A percentile compares a stretch with the other conserved stretches of the same genome.
Conservation (phyloP, 2,329 filamentous ascomycete species). For the Daldinia sp. region DNA sequence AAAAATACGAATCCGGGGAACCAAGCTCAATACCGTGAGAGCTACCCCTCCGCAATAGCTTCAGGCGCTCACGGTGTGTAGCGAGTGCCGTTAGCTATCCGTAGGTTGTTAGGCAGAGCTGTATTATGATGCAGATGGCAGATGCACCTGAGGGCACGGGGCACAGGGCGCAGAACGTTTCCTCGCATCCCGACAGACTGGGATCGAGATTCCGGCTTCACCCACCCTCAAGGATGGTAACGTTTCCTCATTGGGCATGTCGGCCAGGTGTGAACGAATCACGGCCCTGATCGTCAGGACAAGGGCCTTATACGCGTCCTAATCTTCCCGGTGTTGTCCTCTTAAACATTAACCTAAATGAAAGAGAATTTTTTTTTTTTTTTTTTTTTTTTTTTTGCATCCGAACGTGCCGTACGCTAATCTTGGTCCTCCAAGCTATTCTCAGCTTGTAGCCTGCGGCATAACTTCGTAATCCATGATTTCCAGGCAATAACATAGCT, state of each 20-base stretch:
- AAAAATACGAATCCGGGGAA: constrained; percentile 31
- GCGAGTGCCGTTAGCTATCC: not conserved
- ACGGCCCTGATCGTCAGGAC: constrained; percentile 14
- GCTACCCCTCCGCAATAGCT: constrained; percentile 21
- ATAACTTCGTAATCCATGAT: constrained; percentile 7
- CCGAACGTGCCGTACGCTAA: constrained; percentile 30
- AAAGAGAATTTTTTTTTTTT: constrained; percentile 22
- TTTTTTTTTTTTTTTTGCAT: too few species aligned
- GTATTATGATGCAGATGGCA: constrained; percentile 30
- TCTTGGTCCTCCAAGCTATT: constrained; percentile 10
- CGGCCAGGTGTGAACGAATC: constrained; percentile 26
- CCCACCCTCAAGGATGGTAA: constrained; percentile 31
- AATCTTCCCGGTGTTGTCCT: constrained; percentile 30
- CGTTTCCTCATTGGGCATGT: constrained; percentile 37
- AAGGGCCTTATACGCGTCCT: constrained; percentile 24
- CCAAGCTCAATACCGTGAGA: constrained; percentile 21
- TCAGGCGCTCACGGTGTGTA: constrained; percentile 6
- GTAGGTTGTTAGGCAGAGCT: constrained; percentile 1
- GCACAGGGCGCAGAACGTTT: not conserved
- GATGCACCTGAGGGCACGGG: constrained; percentile 13
- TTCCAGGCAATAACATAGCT: constrained; percentile 28
- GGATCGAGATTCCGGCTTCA: constrained; percentile 46
- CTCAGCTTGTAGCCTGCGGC: constrained; percentile 24
- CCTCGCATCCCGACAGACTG: constrained; percentile 39
- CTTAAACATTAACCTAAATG: constrained; percentile 23